These are phyloP conservation scores for Sphagnum contortum DNA, from an alignment of 225 moss, liverwort and hornwort genomes.

Conservation along the genomic window DNA sequence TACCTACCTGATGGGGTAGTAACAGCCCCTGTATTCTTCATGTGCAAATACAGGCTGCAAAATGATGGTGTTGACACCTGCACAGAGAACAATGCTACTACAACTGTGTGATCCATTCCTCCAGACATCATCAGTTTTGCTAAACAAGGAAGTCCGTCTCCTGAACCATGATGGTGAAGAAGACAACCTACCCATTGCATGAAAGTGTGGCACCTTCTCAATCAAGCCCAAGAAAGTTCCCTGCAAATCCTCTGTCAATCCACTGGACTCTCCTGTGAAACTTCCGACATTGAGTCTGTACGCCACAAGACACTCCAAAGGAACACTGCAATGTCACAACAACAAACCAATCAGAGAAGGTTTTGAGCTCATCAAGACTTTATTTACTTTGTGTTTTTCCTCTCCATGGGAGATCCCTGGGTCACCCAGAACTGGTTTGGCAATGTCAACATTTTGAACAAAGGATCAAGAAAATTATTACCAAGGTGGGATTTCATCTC, in stretches of 20 bases:
- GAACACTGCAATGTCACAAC: constrained; percentile 36
- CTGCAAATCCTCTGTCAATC: constrained; percentile 36
- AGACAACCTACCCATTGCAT: no score
- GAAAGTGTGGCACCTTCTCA: constrained; percentile 57
- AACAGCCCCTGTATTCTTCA: constrained; percentile 42
- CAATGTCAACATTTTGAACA: no score
- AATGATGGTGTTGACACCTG: constrained; percentile 84
- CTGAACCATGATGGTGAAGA: no score
- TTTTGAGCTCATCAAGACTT: no score
- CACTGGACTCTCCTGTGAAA: constrained; percentile 74
- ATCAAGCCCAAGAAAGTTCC: constrained; percentile 67
- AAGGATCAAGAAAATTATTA: constrained; percentile 7
- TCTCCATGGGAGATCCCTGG: no score
- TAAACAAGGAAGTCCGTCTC: no score
- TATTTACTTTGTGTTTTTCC: no score
- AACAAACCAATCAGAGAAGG: no score
- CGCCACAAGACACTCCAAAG: constrained; percentile 61
- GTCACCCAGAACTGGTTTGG: no score
- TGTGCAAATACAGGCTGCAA: constrained; percentile 68
- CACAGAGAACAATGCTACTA: constrained; percentile 1
- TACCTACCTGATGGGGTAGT: constrained; percentile 57
- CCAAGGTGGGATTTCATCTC: constrained; percentile 56
- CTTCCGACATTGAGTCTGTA: constrained; percentile 67
- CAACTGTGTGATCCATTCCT: neutral
- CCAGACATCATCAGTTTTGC: neutral